Evolutionary conservation across 2,329 filamentous ascomycete genomes (phyloP).

Genomic region (Fusarium falciforme): DNA sequence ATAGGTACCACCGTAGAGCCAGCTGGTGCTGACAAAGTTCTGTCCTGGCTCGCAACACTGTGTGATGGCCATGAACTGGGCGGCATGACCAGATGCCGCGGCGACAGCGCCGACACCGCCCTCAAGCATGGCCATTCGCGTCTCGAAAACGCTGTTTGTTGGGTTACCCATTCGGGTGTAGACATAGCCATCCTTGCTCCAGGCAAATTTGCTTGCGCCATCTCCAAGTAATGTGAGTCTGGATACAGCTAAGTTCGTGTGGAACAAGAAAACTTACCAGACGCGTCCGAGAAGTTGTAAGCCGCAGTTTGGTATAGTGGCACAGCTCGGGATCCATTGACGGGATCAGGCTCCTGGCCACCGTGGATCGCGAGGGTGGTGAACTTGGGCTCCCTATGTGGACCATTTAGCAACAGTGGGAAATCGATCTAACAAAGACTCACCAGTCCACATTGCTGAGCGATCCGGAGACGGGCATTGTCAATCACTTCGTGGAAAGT

Average conservation of each 20-base stretch:
- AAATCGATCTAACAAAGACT: not conserved
- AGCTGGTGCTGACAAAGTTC: conserved; percentile 1
- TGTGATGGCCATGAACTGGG: not conserved
- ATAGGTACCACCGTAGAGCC: conserved; percentile 10
- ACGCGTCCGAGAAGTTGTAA: not conserved
- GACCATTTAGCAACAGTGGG: not conserved
- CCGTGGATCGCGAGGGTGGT: not conserved
- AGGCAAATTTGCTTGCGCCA: not conserved
- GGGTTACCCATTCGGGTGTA: not conserved
- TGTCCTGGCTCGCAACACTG: not conserved
- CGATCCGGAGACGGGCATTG: not conserved
- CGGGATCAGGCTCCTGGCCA: not conserved
- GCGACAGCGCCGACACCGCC: not conserved
- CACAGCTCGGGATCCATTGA: not conserved
- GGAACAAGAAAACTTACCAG: not conserved
- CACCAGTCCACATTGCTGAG: not conserved
- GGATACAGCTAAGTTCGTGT: not conserved
- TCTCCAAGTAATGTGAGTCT: not conserved
- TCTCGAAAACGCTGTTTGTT: conserved; percentile 9
- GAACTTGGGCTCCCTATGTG: not conserved
- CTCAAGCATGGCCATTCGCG: conserved; percentile 6
- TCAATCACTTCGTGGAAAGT: not conserved
- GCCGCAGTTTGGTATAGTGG: not conserved
- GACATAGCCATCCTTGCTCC: not conserved
- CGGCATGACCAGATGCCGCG: not conserved